A percentile compares a stretch with the other conserved stretches of the same genome.
Evolutionary conservation across 2,329 filamentous ascomycete species (phyloP).

Genomic region (Epichloe baconii): DNA sequence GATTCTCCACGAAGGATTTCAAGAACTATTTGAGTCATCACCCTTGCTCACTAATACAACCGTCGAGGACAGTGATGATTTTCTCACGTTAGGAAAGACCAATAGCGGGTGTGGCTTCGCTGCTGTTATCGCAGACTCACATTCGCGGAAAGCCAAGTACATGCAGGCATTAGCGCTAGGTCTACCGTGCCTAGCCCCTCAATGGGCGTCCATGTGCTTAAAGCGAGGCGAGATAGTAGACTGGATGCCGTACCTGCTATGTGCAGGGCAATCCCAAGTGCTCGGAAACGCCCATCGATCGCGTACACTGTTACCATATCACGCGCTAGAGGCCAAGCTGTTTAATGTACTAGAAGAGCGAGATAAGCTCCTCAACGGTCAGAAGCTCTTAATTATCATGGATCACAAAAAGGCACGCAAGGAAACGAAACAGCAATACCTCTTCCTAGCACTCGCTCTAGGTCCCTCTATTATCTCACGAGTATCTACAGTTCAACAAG

Average conservation of each 20-base stretch:
- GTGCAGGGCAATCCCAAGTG: conserved; percentile 66
- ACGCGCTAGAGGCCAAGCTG: conserved; percentile 43
- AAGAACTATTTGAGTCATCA: conserved; percentile 56
- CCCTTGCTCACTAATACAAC: conserved; percentile 20
- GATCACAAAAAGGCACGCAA: conserved; percentile 41
- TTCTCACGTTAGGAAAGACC: conserved; percentile 39
- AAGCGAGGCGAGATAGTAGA: conserved; percentile 47
- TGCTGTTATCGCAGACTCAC: conserved; percentile 72
- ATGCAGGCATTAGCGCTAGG: conserved; percentile 88
- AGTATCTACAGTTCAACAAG: conserved; percentile 53
- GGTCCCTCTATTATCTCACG: conserved; percentile 54
- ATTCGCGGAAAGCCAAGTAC: conserved; percentile 81
- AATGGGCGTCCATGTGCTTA: conserved; percentile 69
- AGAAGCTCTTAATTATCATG: conserved; percentile 61
- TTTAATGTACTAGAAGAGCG: conserved; percentile 43
- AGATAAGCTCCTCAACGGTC: conserved; percentile 48
- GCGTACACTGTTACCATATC: conserved; percentile 50
- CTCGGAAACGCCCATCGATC: conserved; percentile 69
- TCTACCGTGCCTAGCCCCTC: conserved; percentile 67
- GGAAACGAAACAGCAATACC: conserved; percentile 55
- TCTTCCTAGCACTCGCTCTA: conserved; percentile 68
- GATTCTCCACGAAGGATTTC: conserved; percentile 63
- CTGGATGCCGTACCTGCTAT: conserved; percentile 73
- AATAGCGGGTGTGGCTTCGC: conserved; percentile 56
- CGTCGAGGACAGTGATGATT: conserved; percentile 16